phyloP scores from a whole-genome alignment of 257 asterid species.

The Cordia subcordata region DNA sequence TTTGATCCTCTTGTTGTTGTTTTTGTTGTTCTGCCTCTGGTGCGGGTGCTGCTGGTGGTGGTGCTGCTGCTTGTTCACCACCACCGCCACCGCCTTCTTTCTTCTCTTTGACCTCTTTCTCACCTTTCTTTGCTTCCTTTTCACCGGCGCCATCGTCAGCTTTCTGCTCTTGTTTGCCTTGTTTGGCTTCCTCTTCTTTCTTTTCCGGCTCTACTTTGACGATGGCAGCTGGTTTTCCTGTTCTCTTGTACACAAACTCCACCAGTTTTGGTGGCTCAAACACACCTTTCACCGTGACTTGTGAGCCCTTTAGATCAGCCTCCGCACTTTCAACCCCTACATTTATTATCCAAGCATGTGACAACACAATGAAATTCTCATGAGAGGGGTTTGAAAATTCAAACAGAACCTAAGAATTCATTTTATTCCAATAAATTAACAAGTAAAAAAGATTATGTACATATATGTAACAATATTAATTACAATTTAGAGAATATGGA shows the following conservation, averaged over 20 bases:
- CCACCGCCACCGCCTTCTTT: slow-evolving; percentile 7
- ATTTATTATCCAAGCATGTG: background rate
- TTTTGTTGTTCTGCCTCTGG: background rate
- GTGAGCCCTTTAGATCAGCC: slow-evolving; percentile 78
- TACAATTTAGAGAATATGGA: slow-evolving; percentile 20
- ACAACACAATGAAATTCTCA: no score
- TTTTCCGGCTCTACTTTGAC: slow-evolving; percentile 63
- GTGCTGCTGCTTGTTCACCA: slow-evolving; percentile 6
- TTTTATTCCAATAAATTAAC: no score
- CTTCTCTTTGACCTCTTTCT: slow-evolving; percentile 9
- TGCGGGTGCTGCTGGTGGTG: background rate
- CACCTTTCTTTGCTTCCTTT: slow-evolving; percentile 23
- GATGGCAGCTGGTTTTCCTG: slow-evolving; percentile 47
- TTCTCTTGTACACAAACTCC: background rate
- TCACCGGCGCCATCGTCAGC: slow-evolving; percentile 20
- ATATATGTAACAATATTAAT: no score
- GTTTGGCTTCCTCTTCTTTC: slow-evolving; percentile 41
- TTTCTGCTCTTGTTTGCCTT: slow-evolving; percentile 30
- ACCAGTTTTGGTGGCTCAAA: slow-evolving; percentile 37
- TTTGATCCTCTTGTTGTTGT: slow-evolving; percentile 15
- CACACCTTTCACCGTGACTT: slow-evolving; percentile 69
- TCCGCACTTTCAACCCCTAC: slow-evolving; percentile 79
- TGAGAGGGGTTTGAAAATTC: background rate
- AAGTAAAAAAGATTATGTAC: slow-evolving; percentile 21
- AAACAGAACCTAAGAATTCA: background rate